These are phyloP conservation scores for Aschersonia sp. DNA, from an alignment of 2,329 filamentous ascomycete species.

Conservation along the genomic window DNA sequence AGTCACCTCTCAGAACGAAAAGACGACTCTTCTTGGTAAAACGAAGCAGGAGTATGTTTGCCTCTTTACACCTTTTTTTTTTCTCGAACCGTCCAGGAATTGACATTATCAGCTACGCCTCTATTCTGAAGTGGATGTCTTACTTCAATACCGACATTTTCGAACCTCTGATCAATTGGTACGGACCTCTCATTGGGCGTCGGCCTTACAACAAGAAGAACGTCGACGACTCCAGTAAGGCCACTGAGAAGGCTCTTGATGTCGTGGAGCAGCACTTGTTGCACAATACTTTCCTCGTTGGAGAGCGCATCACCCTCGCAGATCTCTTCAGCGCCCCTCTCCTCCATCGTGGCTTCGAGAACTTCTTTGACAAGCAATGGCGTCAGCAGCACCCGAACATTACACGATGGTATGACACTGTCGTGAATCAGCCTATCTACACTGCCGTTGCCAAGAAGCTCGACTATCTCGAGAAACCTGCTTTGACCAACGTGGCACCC, in stretches of 20 bases:
- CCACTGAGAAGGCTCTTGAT: constrained; percentile 49
- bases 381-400: constrained; percentile 71
- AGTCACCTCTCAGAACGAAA: constrained; percentile 99
- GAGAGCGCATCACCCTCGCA: constrained; percentile 93
- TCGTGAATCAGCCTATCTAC: constrained; percentile 88
- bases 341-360: constrained; percentile 79
- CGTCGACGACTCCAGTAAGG: constrained; percentile 67
- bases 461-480: constrained; percentile 70
- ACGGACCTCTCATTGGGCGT: constrained; percentile 69
- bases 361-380: constrained; percentile 86
- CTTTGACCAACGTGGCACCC: constrained; percentile 54
- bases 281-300: constrained; percentile 91
- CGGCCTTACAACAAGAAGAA: constrained; percentile 96
- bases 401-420: constrained; percentile 87
- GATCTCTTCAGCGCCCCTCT: constrained; percentile 76
- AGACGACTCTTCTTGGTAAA: constrained; percentile 97
- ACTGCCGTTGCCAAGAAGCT: constrained; percentile 63
- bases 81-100: no score
- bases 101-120: constrained; percentile 52
- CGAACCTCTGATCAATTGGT: constrained; percentile 61
- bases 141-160: constrained; percentile 87
- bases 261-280: constrained; percentile 79
- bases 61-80: neutral
- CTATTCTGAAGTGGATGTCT: constrained; percentile 97
- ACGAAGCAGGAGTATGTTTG: constrained; percentile 91